Conservation (phyloP, 805 yeast genomes). For the Lipomyces lipofer region DNA sequence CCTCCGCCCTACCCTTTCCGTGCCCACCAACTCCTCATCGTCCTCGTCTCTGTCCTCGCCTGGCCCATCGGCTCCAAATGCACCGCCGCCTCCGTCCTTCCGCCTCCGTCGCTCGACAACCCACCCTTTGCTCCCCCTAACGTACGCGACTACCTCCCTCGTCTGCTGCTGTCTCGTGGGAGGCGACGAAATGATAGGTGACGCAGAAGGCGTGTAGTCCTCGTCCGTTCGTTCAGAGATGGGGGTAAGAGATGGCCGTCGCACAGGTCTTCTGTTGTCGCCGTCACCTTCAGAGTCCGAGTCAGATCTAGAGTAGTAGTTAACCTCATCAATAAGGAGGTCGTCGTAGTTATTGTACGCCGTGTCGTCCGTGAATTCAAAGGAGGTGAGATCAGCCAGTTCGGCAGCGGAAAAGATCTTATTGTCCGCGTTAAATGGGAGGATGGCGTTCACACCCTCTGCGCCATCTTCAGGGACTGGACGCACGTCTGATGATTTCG, state of each 20-base stretch:
- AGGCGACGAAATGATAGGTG: slow-evolving; percentile 5
- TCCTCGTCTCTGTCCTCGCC: background rate
- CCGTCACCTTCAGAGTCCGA: background rate
- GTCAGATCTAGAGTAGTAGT: slow-evolving; percentile 6
- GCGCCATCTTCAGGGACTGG: background rate
- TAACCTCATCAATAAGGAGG: slow-evolving; percentile 21
- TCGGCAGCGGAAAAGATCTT: slow-evolving; percentile 13
- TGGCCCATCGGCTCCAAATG: background rate
- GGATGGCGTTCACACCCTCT: slow-evolving; percentile 1
- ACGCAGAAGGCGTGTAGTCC: slow-evolving; percentile 5
- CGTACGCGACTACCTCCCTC: slow-evolving; percentile 29
- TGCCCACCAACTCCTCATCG: slow-evolving; percentile 19
- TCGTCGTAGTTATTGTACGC: slow-evolving; percentile 14
- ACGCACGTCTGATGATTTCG: background rate
- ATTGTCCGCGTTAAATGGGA: slow-evolving; percentile 7
- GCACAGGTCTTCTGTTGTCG: background rate
- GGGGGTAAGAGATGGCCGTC: slow-evolving; percentile 21
- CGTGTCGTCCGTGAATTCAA: slow-evolving; percentile 20
- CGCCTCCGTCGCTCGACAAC: slow-evolving; percentile 29
- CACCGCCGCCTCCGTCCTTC: slow-evolving; percentile 13
- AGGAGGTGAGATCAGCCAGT: slow-evolving; percentile 20
- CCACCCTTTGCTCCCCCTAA: slow-evolving; percentile 27
- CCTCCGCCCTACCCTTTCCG: slow-evolving; percentile 19
- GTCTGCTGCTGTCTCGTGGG: background rate
- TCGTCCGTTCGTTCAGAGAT: slow-evolving; percentile 19